These are phyloP conservation scores for Cyberlindnera mycetangii DNA, from an alignment of 805 yeast genomes.

Conservation along the genomic window DNA sequence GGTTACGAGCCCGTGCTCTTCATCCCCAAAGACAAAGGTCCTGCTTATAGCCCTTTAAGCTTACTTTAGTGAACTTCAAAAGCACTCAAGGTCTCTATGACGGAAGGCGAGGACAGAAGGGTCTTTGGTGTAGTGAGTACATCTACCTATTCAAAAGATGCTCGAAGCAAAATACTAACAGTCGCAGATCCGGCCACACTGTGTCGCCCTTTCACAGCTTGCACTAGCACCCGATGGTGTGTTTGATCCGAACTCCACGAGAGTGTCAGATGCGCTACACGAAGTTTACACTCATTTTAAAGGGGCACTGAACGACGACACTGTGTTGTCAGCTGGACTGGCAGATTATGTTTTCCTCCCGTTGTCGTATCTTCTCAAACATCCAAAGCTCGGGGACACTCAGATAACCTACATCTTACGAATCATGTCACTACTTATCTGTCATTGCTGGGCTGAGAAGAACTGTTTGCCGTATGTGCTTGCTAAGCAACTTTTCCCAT, in stretches of 20 bases:
- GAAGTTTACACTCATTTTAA: slow-evolving; percentile 29
- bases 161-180: slow-evolving; percentile 9
- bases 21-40: neutral
- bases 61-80: too few species aligned
- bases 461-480: slow-evolving; percentile 37
- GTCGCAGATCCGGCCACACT: slow-evolving; percentile 36
- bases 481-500: slow-evolving; percentile 44
- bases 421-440: slow-evolving; percentile 43
- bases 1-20: neutral
- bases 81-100: slow-evolving; percentile 2
- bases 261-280: slow-evolving; percentile 32
- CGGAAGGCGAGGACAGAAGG: slow-evolving; percentile 14
- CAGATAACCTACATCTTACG: slow-evolving; percentile 44
- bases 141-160: neutral
- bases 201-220: slow-evolving; percentile 42
- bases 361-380: slow-evolving; percentile 48
- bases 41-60: too few species aligned
- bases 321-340: slow-evolving; percentile 35
- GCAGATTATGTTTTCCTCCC: slow-evolving; percentile 68
- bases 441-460: slow-evolving; percentile 43
- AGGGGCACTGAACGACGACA: slow-evolving; percentile 16
- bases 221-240: slow-evolving; percentile 39
- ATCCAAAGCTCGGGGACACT: slow-evolving; percentile 42
- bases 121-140: slow-evolving; percentile 19
- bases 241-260: slow-evolving; percentile 32